Evolutionary conservation across 495 filamentous ascomycete genomes (phyloP).

Genomic region (Stereocaulon alpinum): DNA sequence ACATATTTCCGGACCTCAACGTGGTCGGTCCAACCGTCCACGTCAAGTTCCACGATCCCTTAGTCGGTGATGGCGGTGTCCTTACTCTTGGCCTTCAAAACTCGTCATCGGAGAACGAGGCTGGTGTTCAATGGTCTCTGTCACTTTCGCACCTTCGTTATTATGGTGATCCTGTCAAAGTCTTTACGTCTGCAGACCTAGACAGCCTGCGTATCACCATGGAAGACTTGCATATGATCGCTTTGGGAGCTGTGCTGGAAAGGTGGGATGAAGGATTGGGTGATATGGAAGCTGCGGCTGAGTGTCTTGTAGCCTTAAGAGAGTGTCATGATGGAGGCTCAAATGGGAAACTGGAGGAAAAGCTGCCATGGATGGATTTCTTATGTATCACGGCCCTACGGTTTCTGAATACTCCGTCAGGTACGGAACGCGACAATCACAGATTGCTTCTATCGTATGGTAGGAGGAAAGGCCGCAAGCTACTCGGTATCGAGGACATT

Average conservation of each 20-base stretch:
- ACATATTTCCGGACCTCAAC: conserved; percentile 31
- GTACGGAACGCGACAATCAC: too few relatives aligned
- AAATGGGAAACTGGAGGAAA: too few relatives aligned
- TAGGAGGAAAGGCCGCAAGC: too few relatives aligned
- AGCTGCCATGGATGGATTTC: too few relatives aligned
- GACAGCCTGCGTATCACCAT: conserved; percentile 7
- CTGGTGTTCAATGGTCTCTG: conserved; percentile 28
- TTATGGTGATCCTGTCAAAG: conserved; percentile 23
- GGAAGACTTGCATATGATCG: conserved; percentile 4
- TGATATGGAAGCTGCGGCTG: too few relatives aligned
- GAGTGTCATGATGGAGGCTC: too few relatives aligned
- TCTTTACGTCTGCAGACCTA: background rate
- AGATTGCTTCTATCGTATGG: too few relatives aligned
- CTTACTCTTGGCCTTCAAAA: conserved; percentile 19
- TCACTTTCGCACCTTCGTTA: conserved; percentile 27
- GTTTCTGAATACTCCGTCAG: too few relatives aligned
- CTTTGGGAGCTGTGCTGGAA: conserved; percentile 1
- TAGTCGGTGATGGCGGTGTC: conserved; percentile 15
- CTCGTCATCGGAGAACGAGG: background rate
- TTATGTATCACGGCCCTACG: too few relatives aligned
- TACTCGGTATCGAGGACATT: too few relatives aligned
- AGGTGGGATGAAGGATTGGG: too few relatives aligned
- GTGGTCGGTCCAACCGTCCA: background rate
- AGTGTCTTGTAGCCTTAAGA: too few relatives aligned
- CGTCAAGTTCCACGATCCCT: conserved; percentile 19